phyloP scores from a whole-genome alignment of 129 eudicot genomes.

The Solidago caesia region DNA sequence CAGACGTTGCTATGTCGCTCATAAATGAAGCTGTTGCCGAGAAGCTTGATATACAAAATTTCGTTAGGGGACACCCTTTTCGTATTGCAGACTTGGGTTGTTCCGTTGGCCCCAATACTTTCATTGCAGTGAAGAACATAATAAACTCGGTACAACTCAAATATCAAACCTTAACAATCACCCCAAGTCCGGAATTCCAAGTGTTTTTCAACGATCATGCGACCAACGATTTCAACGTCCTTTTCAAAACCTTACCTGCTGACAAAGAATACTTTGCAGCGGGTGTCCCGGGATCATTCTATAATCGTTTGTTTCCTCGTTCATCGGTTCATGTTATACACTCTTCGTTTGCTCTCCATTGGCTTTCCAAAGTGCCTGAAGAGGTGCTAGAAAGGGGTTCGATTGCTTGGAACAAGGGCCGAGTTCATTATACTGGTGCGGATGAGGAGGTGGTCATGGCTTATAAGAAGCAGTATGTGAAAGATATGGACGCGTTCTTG shows the following conservation, averaged over 20 bases:
- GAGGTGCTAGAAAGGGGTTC: constrained; percentile 27
- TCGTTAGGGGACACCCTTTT: neutral
- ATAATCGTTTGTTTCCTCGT: constrained; percentile 37
- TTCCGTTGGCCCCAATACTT: constrained; percentile 46
- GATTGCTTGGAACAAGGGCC: constrained; percentile 39
- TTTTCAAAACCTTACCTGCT: constrained; percentile 38
- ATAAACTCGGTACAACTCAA: constrained; percentile 26
- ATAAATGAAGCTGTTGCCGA: constrained; percentile 27
- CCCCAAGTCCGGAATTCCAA: constrained; percentile 36
- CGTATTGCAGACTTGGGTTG: constrained; percentile 43
- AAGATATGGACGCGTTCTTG: constrained; percentile 39
- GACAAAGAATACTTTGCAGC: constrained; percentile 37
- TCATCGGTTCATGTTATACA: constrained; percentile 39
- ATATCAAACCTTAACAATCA: constrained; percentile 8
- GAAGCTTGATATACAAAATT: constrained; percentile 23
- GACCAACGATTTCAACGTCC: constrained; percentile 57
- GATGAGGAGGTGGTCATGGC: constrained; percentile 36
- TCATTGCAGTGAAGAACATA: constrained; percentile 26
- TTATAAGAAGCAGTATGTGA: constrained; percentile 29
- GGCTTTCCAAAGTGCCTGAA: constrained; percentile 51
- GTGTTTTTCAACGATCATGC: constrained; percentile 49
- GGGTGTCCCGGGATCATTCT: constrained; percentile 56
- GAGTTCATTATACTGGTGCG: constrained; percentile 41
- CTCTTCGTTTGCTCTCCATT: constrained; percentile 44
- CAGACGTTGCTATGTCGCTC: constrained; percentile 30